Conservation (phyloP, 306 rosid species). For the Leucaena leucocephala region DNA sequence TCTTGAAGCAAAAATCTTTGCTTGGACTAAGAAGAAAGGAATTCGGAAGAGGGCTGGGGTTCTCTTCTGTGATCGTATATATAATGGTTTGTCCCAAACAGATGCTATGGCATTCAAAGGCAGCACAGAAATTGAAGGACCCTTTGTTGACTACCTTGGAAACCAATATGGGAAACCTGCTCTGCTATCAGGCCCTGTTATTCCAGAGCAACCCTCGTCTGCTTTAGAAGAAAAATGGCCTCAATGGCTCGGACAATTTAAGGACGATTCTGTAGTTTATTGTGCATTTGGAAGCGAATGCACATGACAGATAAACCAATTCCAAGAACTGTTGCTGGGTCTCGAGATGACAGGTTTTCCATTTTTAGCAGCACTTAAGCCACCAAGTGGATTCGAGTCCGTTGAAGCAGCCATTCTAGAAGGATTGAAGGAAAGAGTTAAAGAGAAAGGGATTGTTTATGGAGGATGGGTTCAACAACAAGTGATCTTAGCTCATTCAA, state of each 20-base stretch:
- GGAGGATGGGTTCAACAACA: constrained; percentile 75
- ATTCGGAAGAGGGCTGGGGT: constrained; percentile 43
- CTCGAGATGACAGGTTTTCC: constrained; percentile 40
- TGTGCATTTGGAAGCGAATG: constrained; percentile 44
- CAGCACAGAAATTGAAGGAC: constrained; percentile 39
- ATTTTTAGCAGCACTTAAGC: constrained; percentile 35
- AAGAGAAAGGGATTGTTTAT: constrained; percentile 41
- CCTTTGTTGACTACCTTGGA: constrained; percentile 33
- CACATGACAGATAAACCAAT: constrained; percentile 8
- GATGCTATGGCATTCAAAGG: constrained; percentile 50
- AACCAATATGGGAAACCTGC: constrained; percentile 25
- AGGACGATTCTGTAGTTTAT: constrained; percentile 21
- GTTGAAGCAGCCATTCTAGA: constrained; percentile 40
- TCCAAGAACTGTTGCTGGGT: constrained; percentile 40
- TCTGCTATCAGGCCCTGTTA: constrained; percentile 41
- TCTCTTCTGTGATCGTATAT: constrained; percentile 8
- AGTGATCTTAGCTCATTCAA: constrained; percentile 52
- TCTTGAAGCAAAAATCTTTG: constrained; percentile 27
- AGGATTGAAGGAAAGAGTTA: constrained; percentile 39
- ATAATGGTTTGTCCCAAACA: neutral
- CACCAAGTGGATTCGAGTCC: constrained; percentile 36
- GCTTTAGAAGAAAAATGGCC: constrained; percentile 31
- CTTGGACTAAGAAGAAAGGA: neutral
- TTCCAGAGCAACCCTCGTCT: constrained; percentile 33
- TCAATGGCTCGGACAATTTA: constrained; percentile 34